phyloP scores from a whole-genome alignment of 164 flowering plant genomes.

The Chimonanthus praecox region DNA sequence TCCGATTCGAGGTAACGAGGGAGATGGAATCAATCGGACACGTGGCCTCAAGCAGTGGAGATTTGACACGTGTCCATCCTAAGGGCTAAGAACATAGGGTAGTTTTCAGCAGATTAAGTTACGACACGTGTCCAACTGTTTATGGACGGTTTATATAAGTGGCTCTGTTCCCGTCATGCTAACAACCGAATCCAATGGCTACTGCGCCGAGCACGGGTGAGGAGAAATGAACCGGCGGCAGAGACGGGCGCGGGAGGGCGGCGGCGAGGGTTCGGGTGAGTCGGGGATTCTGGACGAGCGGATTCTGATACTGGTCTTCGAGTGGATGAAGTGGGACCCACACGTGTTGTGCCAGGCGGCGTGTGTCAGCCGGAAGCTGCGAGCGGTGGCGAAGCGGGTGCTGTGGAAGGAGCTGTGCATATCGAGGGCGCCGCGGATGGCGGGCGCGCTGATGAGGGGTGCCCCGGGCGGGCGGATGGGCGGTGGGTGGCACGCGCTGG shows the following conservation, averaged over 20 bases:
- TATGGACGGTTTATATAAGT: neutral
- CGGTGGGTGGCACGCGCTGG: constrained; percentile 76
- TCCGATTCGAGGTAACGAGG: no score
- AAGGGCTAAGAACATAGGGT: neutral
- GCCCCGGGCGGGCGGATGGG: constrained; percentile 30
- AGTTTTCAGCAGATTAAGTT: neutral
- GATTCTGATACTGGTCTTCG: constrained; percentile 47
- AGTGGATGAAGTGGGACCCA: constrained; percentile 65
- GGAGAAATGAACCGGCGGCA: constrained; percentile 22
- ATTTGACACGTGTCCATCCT: neutral
- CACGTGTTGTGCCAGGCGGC: constrained; percentile 44
- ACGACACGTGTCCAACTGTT: neutral
- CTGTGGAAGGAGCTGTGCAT: constrained; percentile 73
- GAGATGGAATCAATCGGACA: neutral
- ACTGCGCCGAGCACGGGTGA: neutral
- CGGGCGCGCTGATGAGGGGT: constrained; percentile 30
- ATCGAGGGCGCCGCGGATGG: constrained; percentile 64
- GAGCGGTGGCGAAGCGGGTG: constrained; percentile 58
- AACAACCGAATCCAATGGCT: neutral
- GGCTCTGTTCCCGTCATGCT: neutral
- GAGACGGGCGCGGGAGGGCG: constrained; percentile 11
- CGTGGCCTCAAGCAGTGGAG: neutral
- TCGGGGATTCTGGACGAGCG: constrained; percentile 61
- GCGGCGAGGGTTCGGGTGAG: constrained; percentile 12
- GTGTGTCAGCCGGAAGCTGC: constrained; percentile 57